Evolutionary conservation across 164 flowering plant genomes (phyloP), one percentile per base, ranked within the genome.

Genomic region (Liriodendron chinense): DNA sequence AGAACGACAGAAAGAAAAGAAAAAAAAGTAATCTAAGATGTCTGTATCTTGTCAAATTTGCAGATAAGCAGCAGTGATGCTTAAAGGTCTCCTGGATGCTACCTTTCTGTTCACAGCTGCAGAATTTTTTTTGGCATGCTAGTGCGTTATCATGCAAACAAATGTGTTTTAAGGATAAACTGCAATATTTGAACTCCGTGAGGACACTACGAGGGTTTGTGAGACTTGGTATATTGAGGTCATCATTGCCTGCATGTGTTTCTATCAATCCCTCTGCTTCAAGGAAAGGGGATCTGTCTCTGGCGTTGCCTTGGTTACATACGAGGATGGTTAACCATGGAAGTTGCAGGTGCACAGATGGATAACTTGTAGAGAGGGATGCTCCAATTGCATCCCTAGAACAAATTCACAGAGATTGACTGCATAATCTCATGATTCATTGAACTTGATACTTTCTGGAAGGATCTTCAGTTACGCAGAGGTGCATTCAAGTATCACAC

Each of bases 281-380:
- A 62, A 74, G 75, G 59, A 47, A 43, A 24, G 56, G 22, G 62
- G 74, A 64, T 74, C 69, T 69, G 65, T 47, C 28, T 69, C 72
- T 64, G 74, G 62, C 63, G 20, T 74, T 74, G 7, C 71, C 21
- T 20, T 77, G 65, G 68, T 14, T 56, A 48, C 74, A 16, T 25
- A 22, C 22, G 26, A 77, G 71, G 66, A 79, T 74, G 78, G 74
- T 82, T 79, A 69, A 77, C 72, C 53, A 47, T 71, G 70, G 70
- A 61, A 76, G 67, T 64, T 25, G 53, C 63, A 68, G 28, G 28
- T 76, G 74, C 47, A 59, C 72, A 56, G 74, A 47, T 74, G 76
- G 74, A 26, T 78, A 57, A 74, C 74, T 69, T 81, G 57, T 48
- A 50, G 61, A 50, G 61, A 47, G 76, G 72, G 80, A 69, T 77